Percentiles rank a stretch among this genome's conserved stretches.
Conservation (phyloP, 805 yeast species). For the Wickerhamiella spandovensis region DNA sequence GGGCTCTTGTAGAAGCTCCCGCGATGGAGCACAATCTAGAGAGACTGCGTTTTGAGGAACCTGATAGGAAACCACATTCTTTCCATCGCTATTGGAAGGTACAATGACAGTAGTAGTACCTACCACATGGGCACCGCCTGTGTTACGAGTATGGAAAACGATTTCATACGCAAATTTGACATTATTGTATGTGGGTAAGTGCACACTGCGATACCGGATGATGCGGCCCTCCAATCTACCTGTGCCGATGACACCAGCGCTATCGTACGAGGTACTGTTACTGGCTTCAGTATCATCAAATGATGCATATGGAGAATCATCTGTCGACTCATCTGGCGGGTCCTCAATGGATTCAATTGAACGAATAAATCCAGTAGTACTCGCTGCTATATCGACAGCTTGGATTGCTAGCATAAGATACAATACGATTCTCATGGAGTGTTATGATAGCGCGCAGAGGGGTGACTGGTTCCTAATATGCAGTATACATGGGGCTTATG, state of each 20-base stretch:
- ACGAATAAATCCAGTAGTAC: too few species aligned
- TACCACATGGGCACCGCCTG: conserved; percentile 17
- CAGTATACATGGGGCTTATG: not conserved
- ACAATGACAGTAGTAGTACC: conserved; percentile 21
- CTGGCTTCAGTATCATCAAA: not conserved
- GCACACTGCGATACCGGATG: not conserved
- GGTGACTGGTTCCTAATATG: not conserved
- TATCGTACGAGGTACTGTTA: too few species aligned
- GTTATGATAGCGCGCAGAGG: not conserved
- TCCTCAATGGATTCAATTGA: too few species aligned
- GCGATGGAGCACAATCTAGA: conserved; percentile 17
- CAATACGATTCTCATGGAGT: not conserved
- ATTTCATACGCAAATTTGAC: conserved; percentile 10
- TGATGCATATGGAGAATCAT: too few species aligned
- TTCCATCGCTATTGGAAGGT: conserved; percentile 9
- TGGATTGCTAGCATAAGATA: not conserved
- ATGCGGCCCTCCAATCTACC: too few species aligned
- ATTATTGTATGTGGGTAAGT: not conserved
- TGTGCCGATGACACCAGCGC: too few species aligned
- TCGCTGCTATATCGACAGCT: not conserved
- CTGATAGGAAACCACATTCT: conserved; percentile 14
- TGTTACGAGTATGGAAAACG: conserved; percentile 15
- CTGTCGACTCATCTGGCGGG: too few species aligned
- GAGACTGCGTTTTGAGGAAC: conserved; percentile 14
- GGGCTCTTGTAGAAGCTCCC: conserved; percentile 7